Conservation (phyloP, 805 yeast species). For the Candida boleticola region DNA sequence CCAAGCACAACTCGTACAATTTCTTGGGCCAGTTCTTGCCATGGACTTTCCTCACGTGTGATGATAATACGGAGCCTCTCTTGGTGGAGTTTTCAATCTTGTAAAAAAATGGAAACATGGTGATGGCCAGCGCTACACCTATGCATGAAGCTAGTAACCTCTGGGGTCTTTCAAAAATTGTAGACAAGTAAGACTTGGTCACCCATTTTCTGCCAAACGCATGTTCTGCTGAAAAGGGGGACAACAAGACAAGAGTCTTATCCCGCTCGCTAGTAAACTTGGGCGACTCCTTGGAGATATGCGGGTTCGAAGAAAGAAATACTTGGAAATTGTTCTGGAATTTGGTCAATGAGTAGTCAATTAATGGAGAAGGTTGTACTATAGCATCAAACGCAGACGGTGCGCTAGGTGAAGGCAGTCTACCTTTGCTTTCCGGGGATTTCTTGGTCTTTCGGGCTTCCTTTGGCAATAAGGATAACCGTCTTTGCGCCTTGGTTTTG, state of each 20-base stretch:
- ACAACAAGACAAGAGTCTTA: slow-evolving; percentile 58
- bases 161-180: slow-evolving; percentile 83
- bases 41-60: slow-evolving; percentile 68
- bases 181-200: slow-evolving; percentile 57
- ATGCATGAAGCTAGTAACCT: slow-evolving; percentile 72
- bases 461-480: slow-evolving; percentile 3
- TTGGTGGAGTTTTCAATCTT: slow-evolving; percentile 47
- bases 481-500: slow-evolving; percentile 20
- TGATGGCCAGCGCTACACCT: slow-evolving; percentile 73
- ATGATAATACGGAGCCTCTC: slow-evolving; percentile 47
- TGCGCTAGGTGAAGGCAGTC: background rate
- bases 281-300: slow-evolving; percentile 39
- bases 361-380: slow-evolving; percentile 32
- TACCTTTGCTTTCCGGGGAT: background rate
- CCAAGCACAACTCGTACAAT: slow-evolving; percentile 55
- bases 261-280: slow-evolving; percentile 33
- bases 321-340: slow-evolving; percentile 44
- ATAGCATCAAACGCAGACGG: slow-evolving; percentile 13
- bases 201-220: slow-evolving; percentile 78
- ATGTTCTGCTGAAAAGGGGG: slow-evolving; percentile 71
- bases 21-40: slow-evolving; percentile 71
- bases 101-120: slow-evolving; percentile 63
- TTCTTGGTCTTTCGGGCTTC: slow-evolving; percentile 6
- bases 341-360: slow-evolving; percentile 32
- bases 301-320: slow-evolving; percentile 42